Base-by-base conservation (phyloP, 2,329 filamentous ascomycete genomes). In the Raffaelea albimanens region DNA sequence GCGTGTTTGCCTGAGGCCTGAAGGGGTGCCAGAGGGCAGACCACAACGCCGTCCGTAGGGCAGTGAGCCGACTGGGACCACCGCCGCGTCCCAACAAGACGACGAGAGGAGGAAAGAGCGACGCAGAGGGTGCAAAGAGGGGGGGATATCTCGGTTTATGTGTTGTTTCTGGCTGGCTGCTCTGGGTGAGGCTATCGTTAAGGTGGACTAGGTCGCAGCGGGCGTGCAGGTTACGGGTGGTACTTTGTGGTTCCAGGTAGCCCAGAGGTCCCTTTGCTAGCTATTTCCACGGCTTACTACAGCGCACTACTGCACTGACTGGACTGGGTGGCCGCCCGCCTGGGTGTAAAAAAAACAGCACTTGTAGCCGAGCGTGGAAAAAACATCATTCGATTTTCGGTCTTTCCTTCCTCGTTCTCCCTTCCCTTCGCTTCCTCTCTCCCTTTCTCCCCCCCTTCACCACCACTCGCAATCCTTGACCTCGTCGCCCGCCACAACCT, bases 381-480 rank as follows among this genome's bases (percentile, higher is more conserved):
- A 56, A 59, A 55, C 54, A 53, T 54, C 54, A 52, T 54, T 53
- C 52, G 51, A 55, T 55, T 53, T 40, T 56, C 54, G 51, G 51
- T 54, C 49, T 48, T 40, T 49, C 25, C 43, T 44, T 50, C 20
- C 43, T 38, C 46, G 43, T 50, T 46, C 49, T 52, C 14, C 36
- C 20, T 41, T n/a, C 5, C 22, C 44, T 3, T 21, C 23, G 23
- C 14, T 3, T 23, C 16, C 23, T 42, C 40, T 22, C 39, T 34
- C 43, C 48, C 45, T 43, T 31, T 43, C n/a, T 25, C 9, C 13
- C 22, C 13, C 10, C 20, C 22, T 21, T 29, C 13, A 7, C 25
- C 25, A 7, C 25, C 13, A 29, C 13, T 13, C 25, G 7, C 7
- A 7, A 29, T 29, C 25, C 13, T 29, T 13, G 25, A 29, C 25